phyloP scores from a whole-genome alignment of 805 yeast species.

The Saccharomyces eubayanus region DNA sequence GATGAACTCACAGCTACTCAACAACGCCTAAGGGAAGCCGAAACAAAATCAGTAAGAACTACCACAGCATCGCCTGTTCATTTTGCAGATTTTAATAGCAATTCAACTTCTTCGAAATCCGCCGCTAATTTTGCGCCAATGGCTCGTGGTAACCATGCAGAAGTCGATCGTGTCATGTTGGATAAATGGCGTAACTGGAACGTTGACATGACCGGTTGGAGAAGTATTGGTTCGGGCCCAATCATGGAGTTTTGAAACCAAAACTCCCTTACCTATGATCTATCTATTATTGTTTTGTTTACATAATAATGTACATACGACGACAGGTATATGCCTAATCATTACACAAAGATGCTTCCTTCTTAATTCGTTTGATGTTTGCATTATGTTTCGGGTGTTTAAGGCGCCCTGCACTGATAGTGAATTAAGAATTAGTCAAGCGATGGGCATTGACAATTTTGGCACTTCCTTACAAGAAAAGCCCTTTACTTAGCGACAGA shows the following conservation, averaged over 20 bases:
- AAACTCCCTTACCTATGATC: not conserved
- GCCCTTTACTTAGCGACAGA: not conserved
- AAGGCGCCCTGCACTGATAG: constrained; percentile 4
- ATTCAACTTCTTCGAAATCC: constrained; percentile 11
- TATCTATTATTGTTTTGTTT: not conserved
- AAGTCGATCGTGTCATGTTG: constrained; percentile 45
- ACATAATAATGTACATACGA: not conserved
- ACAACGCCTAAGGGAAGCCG: constrained; percentile 10
- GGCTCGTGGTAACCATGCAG: constrained; percentile 3
- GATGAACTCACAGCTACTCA: constrained; percentile 23
- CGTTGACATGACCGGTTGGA: constrained; percentile 80
- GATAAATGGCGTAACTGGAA: constrained; percentile 78
- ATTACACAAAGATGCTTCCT: not conserved
- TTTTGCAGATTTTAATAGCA: constrained; percentile 10
- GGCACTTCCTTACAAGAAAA: constrained; percentile 37
- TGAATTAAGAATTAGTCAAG: constrained; percentile 22
- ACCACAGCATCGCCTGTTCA: constrained; percentile 11
- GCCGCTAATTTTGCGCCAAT: constrained; percentile 4
- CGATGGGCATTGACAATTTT: constrained; percentile 58
- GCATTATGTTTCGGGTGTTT: not conserved
- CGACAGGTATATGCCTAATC: not conserved
- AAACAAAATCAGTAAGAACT: constrained; percentile 1
- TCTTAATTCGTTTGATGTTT: constrained; percentile 3
- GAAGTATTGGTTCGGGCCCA: constrained; percentile 60
- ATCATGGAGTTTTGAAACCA: constrained; percentile 36